Evolutionary conservation across 805 yeast genomes (phyloP).

Genomic region (Pichia manshurica): DNA sequence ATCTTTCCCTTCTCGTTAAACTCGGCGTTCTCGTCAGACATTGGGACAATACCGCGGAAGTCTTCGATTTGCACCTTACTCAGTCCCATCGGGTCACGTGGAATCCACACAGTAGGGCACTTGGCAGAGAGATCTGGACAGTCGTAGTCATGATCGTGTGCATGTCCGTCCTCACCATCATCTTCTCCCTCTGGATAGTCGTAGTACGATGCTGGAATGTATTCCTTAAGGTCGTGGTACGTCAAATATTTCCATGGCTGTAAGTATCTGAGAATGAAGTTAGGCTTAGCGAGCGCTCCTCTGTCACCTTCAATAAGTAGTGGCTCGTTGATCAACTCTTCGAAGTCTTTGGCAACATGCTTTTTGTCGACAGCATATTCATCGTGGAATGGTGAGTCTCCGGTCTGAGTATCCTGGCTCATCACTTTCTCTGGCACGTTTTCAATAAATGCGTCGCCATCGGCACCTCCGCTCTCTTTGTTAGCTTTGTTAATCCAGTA

Average conservation of each 20-base stretch:
- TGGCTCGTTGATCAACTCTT: conserved; percentile 37
- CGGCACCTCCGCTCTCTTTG: not conserved
- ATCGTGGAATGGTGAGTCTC: conserved; percentile 8
- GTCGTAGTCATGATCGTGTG: conserved; percentile 43
- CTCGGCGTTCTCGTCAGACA: conserved; percentile 63
- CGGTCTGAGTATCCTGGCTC: not conserved
- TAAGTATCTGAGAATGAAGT: conserved; percentile 40
- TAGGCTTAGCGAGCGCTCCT: conserved; percentile 13
- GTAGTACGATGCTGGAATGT: conserved; percentile 56
- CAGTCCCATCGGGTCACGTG: conserved; percentile 83
- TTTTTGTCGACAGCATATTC: not conserved
- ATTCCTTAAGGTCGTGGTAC: conserved; percentile 41
- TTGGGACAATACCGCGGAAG: conserved; percentile 49
- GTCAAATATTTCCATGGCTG: conserved; percentile 50
- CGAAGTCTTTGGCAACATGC: not conserved
- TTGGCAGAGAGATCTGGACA: conserved; percentile 66
- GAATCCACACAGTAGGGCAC: conserved; percentile 85
- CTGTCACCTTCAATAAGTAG: conserved; percentile 64
- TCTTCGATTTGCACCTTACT: conserved; percentile 55
- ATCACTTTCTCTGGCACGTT: not conserved
- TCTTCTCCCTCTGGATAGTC: conserved; percentile 40
- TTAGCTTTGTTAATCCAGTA: not conserved
- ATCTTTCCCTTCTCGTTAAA: conserved; percentile 47
- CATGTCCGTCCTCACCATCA: conserved; percentile 43
- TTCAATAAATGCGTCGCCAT: not conserved